Percentiles rank a stretch among this genome's conserved stretches.
Conservation (phyloP, 768 basidiomycete species). For the Exsudoporus frostii region DNA sequence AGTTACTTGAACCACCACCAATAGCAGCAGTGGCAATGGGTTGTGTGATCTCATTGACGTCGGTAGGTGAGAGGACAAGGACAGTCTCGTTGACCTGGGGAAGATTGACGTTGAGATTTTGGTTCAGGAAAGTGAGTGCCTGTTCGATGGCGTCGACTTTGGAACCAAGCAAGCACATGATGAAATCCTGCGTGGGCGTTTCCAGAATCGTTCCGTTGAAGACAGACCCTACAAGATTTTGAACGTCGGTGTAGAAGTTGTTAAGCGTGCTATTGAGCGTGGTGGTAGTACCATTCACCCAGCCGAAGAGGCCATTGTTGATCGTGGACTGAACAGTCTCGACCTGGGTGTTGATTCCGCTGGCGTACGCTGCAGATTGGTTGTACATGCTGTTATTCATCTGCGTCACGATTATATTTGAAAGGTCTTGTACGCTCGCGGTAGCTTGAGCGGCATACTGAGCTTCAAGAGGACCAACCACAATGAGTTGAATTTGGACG, state of each 20-base stretch:
- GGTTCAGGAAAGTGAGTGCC: slow-evolving; percentile 86
- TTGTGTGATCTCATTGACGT: slow-evolving; percentile 68
- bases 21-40: slow-evolving; percentile 86
- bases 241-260: slow-evolving; percentile 83
- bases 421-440: slow-evolving; percentile 60
- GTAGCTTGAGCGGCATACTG: slow-evolving; percentile 65
- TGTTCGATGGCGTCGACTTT: slow-evolving; percentile 86
- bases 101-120: slow-evolving; percentile 79
- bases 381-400: slow-evolving; percentile 84
- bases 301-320: slow-evolving; percentile 88
- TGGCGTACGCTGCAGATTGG: slow-evolving; percentile 75
- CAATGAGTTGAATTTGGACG: slow-evolving; percentile 83
- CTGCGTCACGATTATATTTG: slow-evolving; percentile 64
- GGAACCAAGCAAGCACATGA: slow-evolving; percentile 86
- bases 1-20: slow-evolving; percentile 49
- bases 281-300: slow-evolving; percentile 89
- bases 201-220: slow-evolving; percentile 87
- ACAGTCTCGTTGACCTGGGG: slow-evolving; percentile 72
- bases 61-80: slow-evolving; percentile 70
- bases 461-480: slow-evolving; percentile 67
- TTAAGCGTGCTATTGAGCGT: slow-evolving; percentile 85
- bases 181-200: slow-evolving; percentile 77
- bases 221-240: slow-evolving; percentile 68
- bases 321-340: slow-evolving; percentile 68
- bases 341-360: slow-evolving; percentile 70